A percentile compares a stretch with the other conserved stretches of the same genome.
Conservation (phyloP, 495 filamentous ascomycete species). For the Penicillium coffeae region DNA sequence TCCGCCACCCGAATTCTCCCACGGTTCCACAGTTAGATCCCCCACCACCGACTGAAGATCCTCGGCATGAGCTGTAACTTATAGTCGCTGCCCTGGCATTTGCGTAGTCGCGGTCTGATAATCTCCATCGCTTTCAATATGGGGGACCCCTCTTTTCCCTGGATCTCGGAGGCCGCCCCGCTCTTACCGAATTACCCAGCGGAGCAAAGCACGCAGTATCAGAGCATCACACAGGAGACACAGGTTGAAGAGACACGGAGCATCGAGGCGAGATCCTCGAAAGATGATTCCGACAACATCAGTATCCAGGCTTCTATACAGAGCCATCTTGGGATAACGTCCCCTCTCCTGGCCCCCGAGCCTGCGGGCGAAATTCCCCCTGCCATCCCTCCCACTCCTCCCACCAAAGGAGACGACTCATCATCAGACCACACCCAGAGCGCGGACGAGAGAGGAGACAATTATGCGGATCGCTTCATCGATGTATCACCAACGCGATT, state of each 20-base stretch:
- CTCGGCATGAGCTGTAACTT: too few species aligned
- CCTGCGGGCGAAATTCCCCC: constrained; percentile 23
- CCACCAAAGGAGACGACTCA: too few species aligned
- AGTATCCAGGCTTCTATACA: constrained; percentile 22
- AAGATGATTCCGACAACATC: too few species aligned
- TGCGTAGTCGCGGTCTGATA: too few species aligned
- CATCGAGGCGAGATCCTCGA: too few species aligned
- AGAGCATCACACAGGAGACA: background rate
- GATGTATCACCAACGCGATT: constrained; percentile 46
- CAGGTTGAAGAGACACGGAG: background rate
- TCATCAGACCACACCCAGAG: constrained; percentile 6
- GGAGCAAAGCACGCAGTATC: background rate
- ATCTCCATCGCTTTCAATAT: background rate
- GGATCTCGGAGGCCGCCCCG: background rate
- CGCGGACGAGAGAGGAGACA: constrained; percentile 12
- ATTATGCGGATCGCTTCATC: constrained; percentile 37
- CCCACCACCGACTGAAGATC: background rate
- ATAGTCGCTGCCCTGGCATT: too few species aligned
- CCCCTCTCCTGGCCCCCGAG: constrained; percentile 30
- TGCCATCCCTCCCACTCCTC: constrained; percentile 17
- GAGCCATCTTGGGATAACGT: constrained; percentile 27
- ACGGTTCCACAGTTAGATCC: background rate
- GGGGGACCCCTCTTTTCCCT: background rate
- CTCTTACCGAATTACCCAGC: background rate
- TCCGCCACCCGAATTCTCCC: background rate